Base-by-base conservation (phyloP, 768 basidiomycete genomes). In the Calocera viscosa region DNA sequence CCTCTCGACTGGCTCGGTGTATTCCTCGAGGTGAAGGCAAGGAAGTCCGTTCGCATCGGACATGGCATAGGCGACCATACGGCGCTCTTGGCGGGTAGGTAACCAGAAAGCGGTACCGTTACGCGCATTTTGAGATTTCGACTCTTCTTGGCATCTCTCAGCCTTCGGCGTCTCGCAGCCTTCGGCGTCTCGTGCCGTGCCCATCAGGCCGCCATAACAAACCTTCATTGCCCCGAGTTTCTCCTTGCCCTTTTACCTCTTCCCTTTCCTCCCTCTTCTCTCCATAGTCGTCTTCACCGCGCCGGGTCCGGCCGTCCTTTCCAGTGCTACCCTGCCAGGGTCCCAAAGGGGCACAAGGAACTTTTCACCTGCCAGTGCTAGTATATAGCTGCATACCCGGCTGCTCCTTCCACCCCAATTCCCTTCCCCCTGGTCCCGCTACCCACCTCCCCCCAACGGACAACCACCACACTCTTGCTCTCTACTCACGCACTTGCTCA, bases 1-100 rank as follows among this genome's bases (percentile, higher is more conserved):
- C 35, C 35, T 14, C 35, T 38, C 35, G 35, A 38, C 7, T 5
- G 35, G 35, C 35, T 38, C 35, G 35, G 35, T 47, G 43, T 3
- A 17, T 47, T 47, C 8, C 43, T 47, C 16, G 24, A 24, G 43
- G 16, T 19, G 39, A 17, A 7, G 19, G 16, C 7, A 32, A 16
- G 53, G 22, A 60, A 60, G 53, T 60, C 53, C 53, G 53, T 60
- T 60, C 53, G 53, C 24, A 60, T 60, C 53, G 53, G 53, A 60
- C 14, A 22, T 60, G 53, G 7, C 26, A 3, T 30, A 28, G 24
- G 53, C 26, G 26, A 26, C 26, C 53, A 60, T 60, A 60, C 53
- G 30, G 53, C 53, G 24, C 53, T 47, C 5, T 2, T 12, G 24
- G 53, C 53, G 53, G 53, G 30, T 28, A 26, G 53, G 53, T 60